phyloP scores from a whole-genome alignment of 768 basidiomycete species.

The Clitopilus passeckerianus region DNA sequence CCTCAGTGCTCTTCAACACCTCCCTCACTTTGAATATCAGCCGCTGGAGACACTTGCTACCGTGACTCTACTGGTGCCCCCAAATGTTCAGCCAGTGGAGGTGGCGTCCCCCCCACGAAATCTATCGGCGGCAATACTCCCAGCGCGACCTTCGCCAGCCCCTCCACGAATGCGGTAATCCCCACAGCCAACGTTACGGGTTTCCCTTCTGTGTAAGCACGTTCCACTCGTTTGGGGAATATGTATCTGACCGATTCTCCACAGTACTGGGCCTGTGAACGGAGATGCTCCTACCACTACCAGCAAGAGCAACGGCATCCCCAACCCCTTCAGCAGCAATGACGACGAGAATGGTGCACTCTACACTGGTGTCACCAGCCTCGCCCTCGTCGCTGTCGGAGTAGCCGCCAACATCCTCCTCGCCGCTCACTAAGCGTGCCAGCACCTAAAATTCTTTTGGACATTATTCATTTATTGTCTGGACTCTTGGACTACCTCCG shows the following conservation, averaged over 20 bases:
- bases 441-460: background rate
- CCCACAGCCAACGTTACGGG: background rate
- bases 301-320: background rate
- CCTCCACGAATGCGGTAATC: background rate
- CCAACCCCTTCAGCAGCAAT: background rate
- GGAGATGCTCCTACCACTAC: background rate
- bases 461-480: background rate
- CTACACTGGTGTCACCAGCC: background rate
- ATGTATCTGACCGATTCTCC: background rate
- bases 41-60: slow-evolving; percentile 10
- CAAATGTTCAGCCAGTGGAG: background rate
- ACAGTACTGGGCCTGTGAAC: background rate
- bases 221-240: background rate
- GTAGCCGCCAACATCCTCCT: background rate
- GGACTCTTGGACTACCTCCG: background rate
- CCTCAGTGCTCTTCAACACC: background rate
- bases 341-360: background rate
- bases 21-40: background rate
- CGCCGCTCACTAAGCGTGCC: background rate
- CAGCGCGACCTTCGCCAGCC: background rate
- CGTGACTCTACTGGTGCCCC: slow-evolving; percentile 5
- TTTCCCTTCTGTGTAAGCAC: background rate
- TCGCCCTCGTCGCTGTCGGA: background rate
- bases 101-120: background rate
- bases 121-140: background rate